Base-by-base conservation (phyloP, 164 flowering plant species). In the Nymphaea thermarum region DNA sequence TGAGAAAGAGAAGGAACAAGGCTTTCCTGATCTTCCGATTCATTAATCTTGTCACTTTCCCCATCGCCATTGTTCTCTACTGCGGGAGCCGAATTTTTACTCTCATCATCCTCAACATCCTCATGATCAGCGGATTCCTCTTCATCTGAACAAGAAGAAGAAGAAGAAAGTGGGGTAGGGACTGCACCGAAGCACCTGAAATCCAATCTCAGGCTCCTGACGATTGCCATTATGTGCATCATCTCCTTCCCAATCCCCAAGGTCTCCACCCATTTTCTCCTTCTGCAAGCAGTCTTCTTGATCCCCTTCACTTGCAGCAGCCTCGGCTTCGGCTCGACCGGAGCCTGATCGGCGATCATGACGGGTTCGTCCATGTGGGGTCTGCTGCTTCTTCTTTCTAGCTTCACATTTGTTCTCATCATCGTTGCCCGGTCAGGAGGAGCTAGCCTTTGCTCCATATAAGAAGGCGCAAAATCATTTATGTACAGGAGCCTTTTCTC, bases 221-320 rank as follows among this genome's bases (percentile, higher is more conserved):
- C 75, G 66, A 91, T 86, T 3, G 92, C 83, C 70, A 93, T 66
- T 72, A 90, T 86, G 57, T 87, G 88, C 87, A 83, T 78, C 25
- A 83, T 96, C 70, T 89, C 90, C 84, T 90, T 90, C n/a, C 42
- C n/a, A 17, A 17, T 62, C 42, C 42, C 64, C 43, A 93, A 73
- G 70, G 80, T 86, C 76, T 90, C 98, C 43, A 93, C 89, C 73
- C 89, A 96, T 66, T 89, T 94, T 96, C 90, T 91, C 8, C 90
- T 51, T 51, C 57, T 51, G 14, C 8, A 51, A 15, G 57, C 12
- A 51, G 12, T 51, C 57, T 51, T 51, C 57, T 96, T 3, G 96
- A 84, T 66, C 89, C 89, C 98, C 96, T 88, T 65, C 81, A 86
- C 83, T 85, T 88, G 88, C 96, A 85, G 0, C 85, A 64, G 7